Evolutionary conservation across 495 filamentous ascomycete species (phyloP), one percentile per base, ranked within the genome.

Genomic region (Parachaetomium inaequale): DNA sequence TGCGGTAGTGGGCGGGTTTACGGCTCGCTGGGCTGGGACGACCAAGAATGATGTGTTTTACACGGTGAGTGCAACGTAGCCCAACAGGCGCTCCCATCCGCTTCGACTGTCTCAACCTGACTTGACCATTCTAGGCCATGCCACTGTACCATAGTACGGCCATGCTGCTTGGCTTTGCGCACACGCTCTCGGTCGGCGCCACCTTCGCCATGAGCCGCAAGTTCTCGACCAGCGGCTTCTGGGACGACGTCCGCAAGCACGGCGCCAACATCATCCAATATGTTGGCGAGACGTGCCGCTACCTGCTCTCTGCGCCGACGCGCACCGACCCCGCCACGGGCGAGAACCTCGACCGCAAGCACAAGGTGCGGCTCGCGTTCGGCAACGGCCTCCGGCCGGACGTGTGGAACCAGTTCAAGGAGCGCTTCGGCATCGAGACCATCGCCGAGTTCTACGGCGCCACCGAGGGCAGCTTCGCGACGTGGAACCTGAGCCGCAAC

Each of bases 371-470:
- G 3, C 46, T 89, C n/a, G 93, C 92, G 1, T 90, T 93, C 59
- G 94, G 94, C 10, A 98, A 98, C 67, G 94, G 94, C 17, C 77
- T 98, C 26, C 86, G 94, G 0, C 92, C 93, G 0, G 94, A 98
- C 68, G 86, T 98, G 32, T 98, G 94, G 94, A 83, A 88, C 17
- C 77, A 76, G 2, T 94, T 98, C 77, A 91, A 93, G 72, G 81
- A 89, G 38, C 91, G 94, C 53, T 98, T 96, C 74, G 86, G 84
- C 38, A 88, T 98, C 59, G 78, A 85, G 11, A 85, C 84, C 0
- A 85, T 98, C 59, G 86, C 80, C 52, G 94, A 98, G 71, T 96
- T 98, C 75, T 98, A 98, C 72, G 87, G 85, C 26, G 83, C 92
- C 0, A 98, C 94, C 0, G 94, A 98, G 73, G 91, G 88, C 14